Base-by-base conservation (phyloP, 345 rosid genomes). In the Melastoma malabathricum region DNA sequence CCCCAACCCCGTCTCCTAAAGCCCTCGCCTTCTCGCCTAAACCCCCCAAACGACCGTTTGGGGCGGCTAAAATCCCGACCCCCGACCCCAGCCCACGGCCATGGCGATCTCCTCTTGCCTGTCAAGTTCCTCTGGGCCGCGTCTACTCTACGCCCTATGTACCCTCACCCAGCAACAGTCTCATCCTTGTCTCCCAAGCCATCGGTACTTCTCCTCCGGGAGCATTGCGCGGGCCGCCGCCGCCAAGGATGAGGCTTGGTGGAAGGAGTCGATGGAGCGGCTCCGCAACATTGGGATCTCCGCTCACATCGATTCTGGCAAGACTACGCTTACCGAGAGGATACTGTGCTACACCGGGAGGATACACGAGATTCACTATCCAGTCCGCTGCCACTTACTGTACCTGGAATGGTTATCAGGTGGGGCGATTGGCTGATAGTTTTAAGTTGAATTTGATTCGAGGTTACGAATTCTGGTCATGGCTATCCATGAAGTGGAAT, bases 351-450 rank as follows among this genome's bases (percentile, higher is more conserved):
- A 93, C 67, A 93, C 97, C 5, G 99, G 97, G 39, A 76, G 80
- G 65, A 93, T 93, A 64, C 97, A 85, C 73, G 99, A 85, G 82
- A 93, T 93, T 62, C 99, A 93, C 99, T 0, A 93, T 93, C 61
- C 97, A 93, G 59, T 93, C 99, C 8, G 99, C 99, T 13, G 97
- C 99, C 53, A 93, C 99, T 1, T 85, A 85, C 67, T 93, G 97
- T 61, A 79, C 94, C 43, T 88, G 97, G 99, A 88, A 85, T 50
- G 94, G 59, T 65, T 88, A 79, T 65, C 77, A 88, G 92, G 99
- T 85, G 13, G 12, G 31, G n/a, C 27, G 25, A 51, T 51, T 22
- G 1, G 17, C 43, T 51, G 50, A 47, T 17, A 47, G 16, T 5
- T 9, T 47, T 13, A 3, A 9, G 55, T 17, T 39, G 5, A n/a